These are phyloP conservation scores for Dentiscutata heterogama DNA, from an alignment of 371 early-diverging fungal species.

Conservation along the genomic window DNA sequence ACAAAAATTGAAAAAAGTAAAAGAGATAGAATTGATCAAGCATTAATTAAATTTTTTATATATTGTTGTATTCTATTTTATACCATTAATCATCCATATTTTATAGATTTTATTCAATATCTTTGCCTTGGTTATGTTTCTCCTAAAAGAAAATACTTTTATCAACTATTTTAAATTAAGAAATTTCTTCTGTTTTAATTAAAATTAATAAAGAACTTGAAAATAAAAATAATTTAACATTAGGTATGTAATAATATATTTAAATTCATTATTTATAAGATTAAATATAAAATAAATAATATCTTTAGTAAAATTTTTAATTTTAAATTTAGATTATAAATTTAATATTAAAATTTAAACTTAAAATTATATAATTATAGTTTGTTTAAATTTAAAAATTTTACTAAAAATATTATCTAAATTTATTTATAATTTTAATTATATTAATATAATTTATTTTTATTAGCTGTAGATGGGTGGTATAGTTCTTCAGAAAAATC, in stretches of 20 bases:
- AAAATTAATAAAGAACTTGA: conserved; percentile 16
- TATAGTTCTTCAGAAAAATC: not conserved
- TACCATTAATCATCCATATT: not conserved
- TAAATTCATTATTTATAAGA: too few relatives aligned
- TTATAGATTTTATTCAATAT: not conserved
- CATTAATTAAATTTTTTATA: too few relatives aligned
- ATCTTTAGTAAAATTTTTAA: too few relatives aligned
- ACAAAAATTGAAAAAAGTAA: not conserved
- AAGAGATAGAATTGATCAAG: not conserved
- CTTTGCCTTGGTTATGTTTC: conserved; percentile 7
- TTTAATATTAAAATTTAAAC: too few relatives aligned
- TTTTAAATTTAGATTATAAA: too few relatives aligned
- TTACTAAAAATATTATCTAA: too few relatives aligned
- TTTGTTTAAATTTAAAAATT: too few relatives aligned
- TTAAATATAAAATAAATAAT: too few relatives aligned
- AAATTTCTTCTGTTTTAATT: not conserved
- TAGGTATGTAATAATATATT: too few relatives aligned
- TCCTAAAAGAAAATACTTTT: not conserved
- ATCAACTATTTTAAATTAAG: conserved; percentile 5
- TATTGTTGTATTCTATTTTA: not conserved
- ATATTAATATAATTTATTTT: too few relatives aligned
- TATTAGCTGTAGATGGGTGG: conserved; percentile 1
- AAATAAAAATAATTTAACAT: conserved; percentile 4
- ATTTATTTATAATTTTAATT: too few relatives aligned
- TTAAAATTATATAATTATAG: too few relatives aligned